phyloP scores from a whole-genome alignment of 1,139 yeast genomes.

The Spencermartinsiella ligniputridi region DNA sequence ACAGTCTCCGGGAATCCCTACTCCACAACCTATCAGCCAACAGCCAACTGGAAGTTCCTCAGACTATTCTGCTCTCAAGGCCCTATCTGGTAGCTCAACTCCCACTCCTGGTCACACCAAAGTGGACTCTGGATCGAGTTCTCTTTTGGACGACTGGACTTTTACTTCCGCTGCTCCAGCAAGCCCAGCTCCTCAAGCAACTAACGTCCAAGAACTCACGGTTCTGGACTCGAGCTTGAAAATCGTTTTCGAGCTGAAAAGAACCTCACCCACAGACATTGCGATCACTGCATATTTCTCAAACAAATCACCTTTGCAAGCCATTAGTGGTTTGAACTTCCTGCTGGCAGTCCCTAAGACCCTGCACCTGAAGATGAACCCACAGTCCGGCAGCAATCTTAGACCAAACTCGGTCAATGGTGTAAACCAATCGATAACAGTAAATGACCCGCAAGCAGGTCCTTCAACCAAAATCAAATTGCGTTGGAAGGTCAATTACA shows the following conservation, averaged over 20 bases:
- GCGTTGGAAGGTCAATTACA: conserved; percentile 74
- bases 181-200: conserved; percentile 14
- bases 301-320: conserved; percentile 40
- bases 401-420: conserved; percentile 50
- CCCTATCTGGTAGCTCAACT: conserved; percentile 17
- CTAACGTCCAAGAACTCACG: conserved; percentile 8
- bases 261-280: conserved; percentile 38
- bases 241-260: conserved; percentile 47
- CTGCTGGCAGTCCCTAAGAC: conserved; percentile 80
- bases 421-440: conserved; percentile 54
- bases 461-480: conserved; percentile 48
- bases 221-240: conserved; percentile 37
- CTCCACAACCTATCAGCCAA: conserved; percentile 6
- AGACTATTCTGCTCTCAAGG: conserved; percentile 9
- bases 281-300: conserved; percentile 46
- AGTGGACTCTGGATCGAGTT: conserved; percentile 7
- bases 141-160: conserved; percentile 17
- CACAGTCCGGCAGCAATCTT: conserved; percentile 61
- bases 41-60: conserved; percentile 32
- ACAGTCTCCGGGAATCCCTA: conserved; percentile 12
- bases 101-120: conserved; percentile 33
- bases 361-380: conserved; percentile 58
- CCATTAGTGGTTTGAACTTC: conserved; percentile 53
- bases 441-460: conserved; percentile 46
- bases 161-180: conserved; percentile 17